Evolutionary conservation across 495 filamentous ascomycete species (phyloP).

Genomic region (Aspergillus kassunensis): DNA sequence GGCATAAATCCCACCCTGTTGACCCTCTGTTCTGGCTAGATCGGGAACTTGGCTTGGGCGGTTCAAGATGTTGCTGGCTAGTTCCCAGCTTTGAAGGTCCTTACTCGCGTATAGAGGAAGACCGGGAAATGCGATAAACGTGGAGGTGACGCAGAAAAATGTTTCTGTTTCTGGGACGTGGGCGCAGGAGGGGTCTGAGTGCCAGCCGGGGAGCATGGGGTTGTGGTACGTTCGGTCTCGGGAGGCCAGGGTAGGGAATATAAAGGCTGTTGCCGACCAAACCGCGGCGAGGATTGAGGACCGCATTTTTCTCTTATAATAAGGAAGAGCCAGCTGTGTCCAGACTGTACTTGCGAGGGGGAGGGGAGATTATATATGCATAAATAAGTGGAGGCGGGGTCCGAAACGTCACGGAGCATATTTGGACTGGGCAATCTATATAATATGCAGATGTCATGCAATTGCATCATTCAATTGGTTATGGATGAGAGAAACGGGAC

Average conservation of each 20-base stretch:
- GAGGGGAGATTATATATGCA: background rate
- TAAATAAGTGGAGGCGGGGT: too few species aligned
- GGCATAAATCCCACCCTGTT: slow-evolving; percentile 22
- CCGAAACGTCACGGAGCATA: too few species aligned
- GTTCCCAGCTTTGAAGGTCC: slow-evolving; percentile 23
- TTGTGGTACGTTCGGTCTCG: slow-evolving; percentile 10
- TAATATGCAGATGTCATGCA: too few species aligned
- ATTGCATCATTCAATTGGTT: too few species aligned
- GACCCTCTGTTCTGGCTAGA: slow-evolving; percentile 11
- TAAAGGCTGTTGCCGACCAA: too few species aligned
- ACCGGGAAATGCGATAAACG: slow-evolving; percentile 22
- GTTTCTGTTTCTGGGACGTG: slow-evolving; percentile 18
- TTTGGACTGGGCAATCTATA: slow-evolving; percentile 5
- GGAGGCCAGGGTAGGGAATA: background rate
- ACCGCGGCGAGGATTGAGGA: background rate
- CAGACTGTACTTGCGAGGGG: too few species aligned
- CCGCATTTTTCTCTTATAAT: background rate
- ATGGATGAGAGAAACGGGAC: too few species aligned
- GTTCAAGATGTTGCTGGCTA: slow-evolving; percentile 20
- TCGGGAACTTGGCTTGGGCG: slow-evolving; percentile 14
- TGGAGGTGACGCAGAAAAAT: slow-evolving; percentile 23
- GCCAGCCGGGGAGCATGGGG: slow-evolving; percentile 26
- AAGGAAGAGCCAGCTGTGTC: too few species aligned
- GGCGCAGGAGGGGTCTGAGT: slow-evolving; percentile 24
- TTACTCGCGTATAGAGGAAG: slow-evolving; percentile 25